Evolutionary conservation across 768 basidiomycete genomes (phyloP).

Genomic region (Tephrocybe sp.): DNA sequence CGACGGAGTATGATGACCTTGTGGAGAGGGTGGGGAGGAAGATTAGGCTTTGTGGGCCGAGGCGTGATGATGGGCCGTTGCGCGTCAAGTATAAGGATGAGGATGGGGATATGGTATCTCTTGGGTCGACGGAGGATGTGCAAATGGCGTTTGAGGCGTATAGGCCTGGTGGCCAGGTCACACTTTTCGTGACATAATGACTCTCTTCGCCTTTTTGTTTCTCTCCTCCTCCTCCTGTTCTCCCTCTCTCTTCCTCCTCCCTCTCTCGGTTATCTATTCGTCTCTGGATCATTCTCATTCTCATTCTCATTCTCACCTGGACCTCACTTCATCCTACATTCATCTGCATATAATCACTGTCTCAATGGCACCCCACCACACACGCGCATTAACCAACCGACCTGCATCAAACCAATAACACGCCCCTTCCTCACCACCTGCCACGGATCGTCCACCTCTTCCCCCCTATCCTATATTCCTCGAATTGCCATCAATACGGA

Average conservation of each 20-base stretch:
- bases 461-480: slow-evolving; percentile 4
- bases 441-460: not conserved
- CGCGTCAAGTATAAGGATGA: slow-evolving; percentile 90
- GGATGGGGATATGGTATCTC: slow-evolving; percentile 85
- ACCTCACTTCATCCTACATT: not conserved
- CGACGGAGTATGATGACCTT: slow-evolving; percentile 77
- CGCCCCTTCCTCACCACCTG: slow-evolving; percentile 2
- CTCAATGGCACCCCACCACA: not conserved
- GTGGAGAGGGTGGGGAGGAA: slow-evolving; percentile 91
- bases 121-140: slow-evolving; percentile 90
- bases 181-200: slow-evolving; percentile 71
- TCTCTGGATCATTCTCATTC: too few relatives aligned
- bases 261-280: not conserved
- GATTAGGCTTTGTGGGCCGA: slow-evolving; percentile 86
- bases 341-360: slow-evolving; percentile 12
- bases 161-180: slow-evolving; percentile 77
- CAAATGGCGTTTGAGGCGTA: slow-evolving; percentile 91
- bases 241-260: not conserved
- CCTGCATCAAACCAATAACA: not conserved
- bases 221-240: slow-evolving; percentile 8
- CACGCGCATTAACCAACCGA: slow-evolving; percentile 14
- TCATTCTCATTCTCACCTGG: slow-evolving; percentile 5
- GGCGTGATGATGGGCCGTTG: slow-evolving; percentile 75
- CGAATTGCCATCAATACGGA: slow-evolving; percentile 10
- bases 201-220: slow-evolving; percentile 8